Conservation (phyloP, 495 filamentous ascomycete genomes). For the Penicillium bialowiezense region DNA sequence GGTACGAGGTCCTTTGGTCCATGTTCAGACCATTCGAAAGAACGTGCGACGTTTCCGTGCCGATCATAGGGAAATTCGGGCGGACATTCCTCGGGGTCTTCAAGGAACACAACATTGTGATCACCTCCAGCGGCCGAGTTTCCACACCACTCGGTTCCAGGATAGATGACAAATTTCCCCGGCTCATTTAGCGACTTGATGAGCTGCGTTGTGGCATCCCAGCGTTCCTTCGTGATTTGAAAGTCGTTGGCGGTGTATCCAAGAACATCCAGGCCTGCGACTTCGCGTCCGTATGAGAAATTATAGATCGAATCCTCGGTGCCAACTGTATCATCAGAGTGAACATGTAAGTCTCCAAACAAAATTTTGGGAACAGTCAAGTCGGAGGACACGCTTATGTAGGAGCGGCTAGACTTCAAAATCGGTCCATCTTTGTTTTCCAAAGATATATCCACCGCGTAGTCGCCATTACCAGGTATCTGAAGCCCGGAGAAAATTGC, state of each 20-base stretch:
- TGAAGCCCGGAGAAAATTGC: conserved; percentile 4
- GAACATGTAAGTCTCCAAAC: conserved; percentile 26
- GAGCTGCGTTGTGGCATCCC: conserved; percentile 17
- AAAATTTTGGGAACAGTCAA: conserved; percentile 13
- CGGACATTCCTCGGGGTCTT: conserved; percentile 4
- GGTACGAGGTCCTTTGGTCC: conserved; percentile 17
- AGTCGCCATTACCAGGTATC: conserved; percentile 5
- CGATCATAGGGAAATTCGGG: conserved; percentile 20
- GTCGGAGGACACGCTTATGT: conserved; percentile 8
- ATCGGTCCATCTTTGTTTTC: background rate
- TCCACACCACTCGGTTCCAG: conserved; percentile 21
- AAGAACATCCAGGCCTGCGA: conserved; percentile 23
- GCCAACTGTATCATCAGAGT: conserved; percentile 27
- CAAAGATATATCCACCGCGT: conserved; percentile 2
- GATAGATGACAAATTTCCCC: conserved; percentile 22
- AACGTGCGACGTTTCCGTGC: conserved; percentile 19
- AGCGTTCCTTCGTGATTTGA: conserved; percentile 24
- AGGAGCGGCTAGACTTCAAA: background rate
- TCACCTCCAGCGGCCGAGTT: conserved; percentile 19
- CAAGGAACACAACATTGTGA: conserved; percentile 23
- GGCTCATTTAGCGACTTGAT: conserved; percentile 18
- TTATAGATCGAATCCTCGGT: conserved; percentile 22
- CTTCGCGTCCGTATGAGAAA: conserved; percentile 24
- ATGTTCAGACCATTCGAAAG: conserved; percentile 22
- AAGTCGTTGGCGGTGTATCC: conserved; percentile 33